phyloP scores from a whole-genome alignment of 352 stramenopile species.

The Pythium aphanidermatum region DNA sequence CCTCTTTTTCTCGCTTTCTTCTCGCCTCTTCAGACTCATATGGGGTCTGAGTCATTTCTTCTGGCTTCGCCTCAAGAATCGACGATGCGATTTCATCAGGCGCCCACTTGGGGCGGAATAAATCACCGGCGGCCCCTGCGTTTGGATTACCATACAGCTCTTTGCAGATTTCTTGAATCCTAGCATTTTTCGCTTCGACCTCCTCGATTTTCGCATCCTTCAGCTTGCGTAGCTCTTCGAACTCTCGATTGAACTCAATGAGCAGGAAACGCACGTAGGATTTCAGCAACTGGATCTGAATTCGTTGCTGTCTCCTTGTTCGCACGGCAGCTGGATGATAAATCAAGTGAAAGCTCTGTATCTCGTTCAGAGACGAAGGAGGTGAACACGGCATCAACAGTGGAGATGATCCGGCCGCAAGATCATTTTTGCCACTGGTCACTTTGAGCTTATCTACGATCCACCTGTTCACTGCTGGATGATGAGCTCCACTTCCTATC shows the following conservation, averaged over 20 bases:
- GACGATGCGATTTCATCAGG: conserved; percentile 57
- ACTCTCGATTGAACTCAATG: conserved; percentile 81
- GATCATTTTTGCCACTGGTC: background rate
- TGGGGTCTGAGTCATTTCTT: conserved; percentile 82
- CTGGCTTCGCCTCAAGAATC: conserved; percentile 53
- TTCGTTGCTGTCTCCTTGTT: conserved; percentile 76
- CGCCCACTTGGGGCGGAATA: conserved; percentile 47
- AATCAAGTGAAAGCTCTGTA: conserved; percentile 60
- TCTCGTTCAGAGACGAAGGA: conserved; percentile 22
- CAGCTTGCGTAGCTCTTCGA: conserved; percentile 57
- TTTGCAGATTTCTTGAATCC: conserved; percentile 81
- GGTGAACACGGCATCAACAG: conserved; percentile 1
- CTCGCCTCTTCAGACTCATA: conserved; percentile 77
- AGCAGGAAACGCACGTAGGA: conserved; percentile 62
- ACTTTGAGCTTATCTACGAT: conserved; percentile 24
- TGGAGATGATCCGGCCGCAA: background rate
- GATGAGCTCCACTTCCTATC: conserved; percentile 36
- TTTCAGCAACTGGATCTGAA: conserved; percentile 82
- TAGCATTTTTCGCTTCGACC: conserved; percentile 85
- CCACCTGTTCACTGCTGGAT: conserved; percentile 34
- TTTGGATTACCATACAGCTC: conserved; percentile 63
- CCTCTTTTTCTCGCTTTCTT: conserved; percentile 39
- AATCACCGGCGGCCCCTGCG: conserved; percentile 17
- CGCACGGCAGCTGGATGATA: conserved; percentile 84
- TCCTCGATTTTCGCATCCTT: conserved; percentile 84